Evolutionary conservation across 2,329 filamentous ascomycete species (phyloP), one percentile per base, ranked within the genome.

Genomic region (Fusarium sp.): DNA sequence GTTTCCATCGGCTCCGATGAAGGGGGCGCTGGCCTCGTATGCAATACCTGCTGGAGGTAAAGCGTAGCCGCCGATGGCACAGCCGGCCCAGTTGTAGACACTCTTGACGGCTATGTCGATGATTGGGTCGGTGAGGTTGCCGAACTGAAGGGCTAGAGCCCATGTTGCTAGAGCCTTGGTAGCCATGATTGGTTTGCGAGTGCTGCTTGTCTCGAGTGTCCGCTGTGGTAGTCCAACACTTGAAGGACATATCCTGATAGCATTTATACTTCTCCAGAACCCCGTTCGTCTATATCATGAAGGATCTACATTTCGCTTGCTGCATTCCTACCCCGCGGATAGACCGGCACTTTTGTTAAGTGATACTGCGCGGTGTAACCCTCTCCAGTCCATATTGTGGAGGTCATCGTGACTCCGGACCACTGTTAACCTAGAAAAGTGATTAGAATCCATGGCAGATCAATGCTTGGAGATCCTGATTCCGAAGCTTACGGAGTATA

Each of bases 81-180:
- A 64, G 15, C 54, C 54, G 6, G 60, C 54, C 60, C 60, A 64
- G 43, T 49, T 60, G 11, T 64, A 64, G 19, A 49, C 43, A 18
- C 54, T 64, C 11, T 64, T 64, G 1, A 47, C 52, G 6, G 52
- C 60, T 37, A 64, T 64, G 3, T 49, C 43, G 1, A 43, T 23
- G 13, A 64, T 23, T 19, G 54, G 54, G 3, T 49, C 43, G 3
- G 60, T 49, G 16, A 60, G 30, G 16, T 49, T 64, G n/a, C 60
- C 43, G 21, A 64, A 64, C 19, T 60, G 43, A 6, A 60, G 60
- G 43, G 60, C 43, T 1, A 64, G 43, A 8, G 54, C 60, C 54
- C 60, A 49, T 2, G 35, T 64, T 16, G 54, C 60, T 23, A 64
- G 28, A 23, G 43, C 38, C 35, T 64, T 64, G 13, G 60, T 64